Base-by-base conservation (phyloP, 108 stramenopile genomes). In the Seminavis robusta region DNA sequence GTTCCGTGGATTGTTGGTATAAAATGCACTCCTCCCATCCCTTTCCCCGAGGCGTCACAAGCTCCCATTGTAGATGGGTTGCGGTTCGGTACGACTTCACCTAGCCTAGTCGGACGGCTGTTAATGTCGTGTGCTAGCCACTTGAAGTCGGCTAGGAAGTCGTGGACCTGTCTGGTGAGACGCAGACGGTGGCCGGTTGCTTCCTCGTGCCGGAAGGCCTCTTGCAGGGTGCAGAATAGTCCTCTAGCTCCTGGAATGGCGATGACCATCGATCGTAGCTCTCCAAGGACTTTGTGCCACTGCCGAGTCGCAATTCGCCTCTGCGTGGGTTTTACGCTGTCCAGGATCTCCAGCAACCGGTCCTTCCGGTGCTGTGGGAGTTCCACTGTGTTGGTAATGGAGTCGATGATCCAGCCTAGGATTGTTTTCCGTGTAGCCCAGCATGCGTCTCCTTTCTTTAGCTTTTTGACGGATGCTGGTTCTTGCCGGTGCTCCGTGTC, bases 191-290 rank as follows among this genome's bases (percentile, higher is more conserved):
- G n/a, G n/a, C n/a, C n/a, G 30, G 21, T 11, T 25, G 43, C 7
- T 7, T 62, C 56, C 19, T 39, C 1, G 16, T 26, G 7, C 26
- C 46, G 31, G 55, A 72, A 26, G 40, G 76, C 76, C 28, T 67
- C 38, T 50, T 77, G 76, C 4, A 77, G 51, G 28, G 21, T 24
- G 44, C 49, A 46, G 36, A 77, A 77, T 11, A 77, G 51, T 6
- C 68, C 61, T 4, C 56, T 25, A 17, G 59, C 46, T 17, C 69
- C 65, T 2, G 76, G 71, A 24, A 77, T 43, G 0, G 67, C 71
- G 26, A 73, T n/a, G 1, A 51, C 24, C 76, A 77, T 77, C 37
- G 61, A 69, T 24, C 76, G 65, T 0, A 77, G 59, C 33, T 72
- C 76, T 0, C 70, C 66, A 0, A 77, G 30, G 2, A 77, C 11